A percentile compares a stretch with the other conserved stretches of the same genome.
Evolutionary conservation across 805 yeast genomes (phyloP).

Genomic region (Novakomyces olei): DNA sequence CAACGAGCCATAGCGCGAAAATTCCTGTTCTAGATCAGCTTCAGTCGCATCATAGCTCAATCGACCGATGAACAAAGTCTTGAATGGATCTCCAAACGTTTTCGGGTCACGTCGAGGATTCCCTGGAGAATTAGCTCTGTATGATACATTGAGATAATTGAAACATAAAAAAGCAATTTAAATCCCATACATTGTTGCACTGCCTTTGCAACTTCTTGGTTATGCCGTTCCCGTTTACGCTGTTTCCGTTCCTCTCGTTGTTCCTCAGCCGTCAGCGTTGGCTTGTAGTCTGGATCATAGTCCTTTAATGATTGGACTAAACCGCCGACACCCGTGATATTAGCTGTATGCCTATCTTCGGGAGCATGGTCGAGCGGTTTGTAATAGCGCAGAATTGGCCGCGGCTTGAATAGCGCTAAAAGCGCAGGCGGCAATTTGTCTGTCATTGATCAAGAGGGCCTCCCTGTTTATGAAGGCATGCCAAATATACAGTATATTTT

Average conservation of each 20-base stretch:
- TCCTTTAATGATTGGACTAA: conserved; percentile 14
- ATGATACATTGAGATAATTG: background rate
- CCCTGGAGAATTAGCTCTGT: conserved; percentile 21
- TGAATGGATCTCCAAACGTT: conserved; percentile 46
- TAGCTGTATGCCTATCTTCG: conserved; percentile 25
- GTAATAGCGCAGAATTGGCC: conserved; percentile 31
- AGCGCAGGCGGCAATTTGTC: conserved; percentile 24
- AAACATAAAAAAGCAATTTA: background rate
- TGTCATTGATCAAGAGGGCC: conserved; percentile 12
- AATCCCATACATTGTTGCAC: conserved; percentile 12
- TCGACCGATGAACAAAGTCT: conserved; percentile 59
- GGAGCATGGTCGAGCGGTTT: conserved; percentile 30
- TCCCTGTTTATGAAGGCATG: no score
- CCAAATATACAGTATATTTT: no score
- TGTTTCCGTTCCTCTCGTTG: conserved; percentile 11
- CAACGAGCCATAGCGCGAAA: conserved; percentile 46
- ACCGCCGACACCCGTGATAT: conserved; percentile 25
- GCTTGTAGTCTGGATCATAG: conserved; percentile 11
- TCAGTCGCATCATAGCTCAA: conserved; percentile 44
- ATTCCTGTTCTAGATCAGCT: conserved; percentile 39
- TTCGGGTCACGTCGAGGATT: conserved; percentile 36
- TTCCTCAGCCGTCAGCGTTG: conserved; percentile 17
- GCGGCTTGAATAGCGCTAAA: conserved; percentile 33
- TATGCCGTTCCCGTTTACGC: conserved; percentile 13
- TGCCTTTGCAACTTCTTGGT: conserved; percentile 18